Percentiles rank a stretch among this genome's conserved stretches.
phyloP scores from a whole-genome alignment of 306 rosid species.

The Corylus heterophylla region DNA sequence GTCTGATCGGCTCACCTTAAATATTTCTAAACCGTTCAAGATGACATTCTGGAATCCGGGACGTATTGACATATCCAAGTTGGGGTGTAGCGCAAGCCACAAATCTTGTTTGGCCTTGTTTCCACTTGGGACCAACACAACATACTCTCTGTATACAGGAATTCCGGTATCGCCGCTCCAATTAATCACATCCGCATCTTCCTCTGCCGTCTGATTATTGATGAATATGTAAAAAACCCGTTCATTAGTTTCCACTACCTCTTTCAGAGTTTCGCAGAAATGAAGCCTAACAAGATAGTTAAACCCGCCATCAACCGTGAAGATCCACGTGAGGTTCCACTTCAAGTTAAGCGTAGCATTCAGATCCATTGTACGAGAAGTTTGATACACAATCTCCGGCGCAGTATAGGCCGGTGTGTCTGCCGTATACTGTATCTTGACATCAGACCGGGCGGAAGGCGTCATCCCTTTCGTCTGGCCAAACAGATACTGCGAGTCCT shows the following conservation, averaged over 20 bases:
- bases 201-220: background rate
- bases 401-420: constrained; percentile 1
- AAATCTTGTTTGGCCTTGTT: background rate
- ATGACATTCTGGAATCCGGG: background rate
- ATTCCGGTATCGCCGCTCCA: background rate
- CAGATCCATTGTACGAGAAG: background rate
- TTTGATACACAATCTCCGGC: background rate
- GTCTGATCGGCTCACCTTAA: constrained; percentile 1
- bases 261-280: background rate
- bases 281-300: constrained; percentile 27
- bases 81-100: constrained; percentile 1
- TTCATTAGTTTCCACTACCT: background rate
- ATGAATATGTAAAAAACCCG: constrained; percentile 11
- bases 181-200: background rate
- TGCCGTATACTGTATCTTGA: background rate
- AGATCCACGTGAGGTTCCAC: constrained; percentile 23
- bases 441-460: background rate
- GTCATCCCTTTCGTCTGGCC: accelerated
- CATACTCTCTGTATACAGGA: constrained; percentile 9
- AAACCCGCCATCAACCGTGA: constrained; percentile 2
- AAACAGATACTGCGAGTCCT: background rate
- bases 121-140: background rate
- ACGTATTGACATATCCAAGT: too few relatives aligned
- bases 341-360: background rate
- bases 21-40: constrained; percentile 28